A percentile compares a stretch with the other conserved stretches of the same genome.
Evolutionary conservation across 495 filamentous ascomycete genomes (phyloP).

Genomic region (Hypoxylon subgilvum): DNA sequence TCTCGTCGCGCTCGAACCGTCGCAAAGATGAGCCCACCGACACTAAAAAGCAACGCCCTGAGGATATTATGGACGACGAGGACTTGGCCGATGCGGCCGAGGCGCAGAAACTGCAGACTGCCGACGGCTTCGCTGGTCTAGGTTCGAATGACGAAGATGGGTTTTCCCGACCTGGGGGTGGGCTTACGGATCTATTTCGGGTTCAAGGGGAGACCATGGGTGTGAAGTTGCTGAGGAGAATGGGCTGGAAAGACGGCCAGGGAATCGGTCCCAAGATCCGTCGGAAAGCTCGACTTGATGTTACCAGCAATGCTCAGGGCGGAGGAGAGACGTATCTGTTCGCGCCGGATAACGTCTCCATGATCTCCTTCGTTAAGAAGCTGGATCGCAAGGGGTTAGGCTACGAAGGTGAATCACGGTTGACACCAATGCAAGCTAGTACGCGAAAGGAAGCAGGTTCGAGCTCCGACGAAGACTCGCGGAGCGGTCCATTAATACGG

Average conservation of each 20-base stretch:
- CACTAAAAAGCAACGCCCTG: constrained; percentile 62
- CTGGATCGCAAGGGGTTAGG: constrained; percentile 83
- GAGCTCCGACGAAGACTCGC: constrained; percentile 60
- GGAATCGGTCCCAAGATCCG: constrained; percentile 90
- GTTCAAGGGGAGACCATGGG: constrained; percentile 86
- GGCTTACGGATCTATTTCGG: constrained; percentile 77
- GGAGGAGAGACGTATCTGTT: constrained; percentile 73
- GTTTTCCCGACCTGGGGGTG: constrained; percentile 50
- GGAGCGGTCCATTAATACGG: constrained; percentile 41
- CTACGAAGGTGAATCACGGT: constrained; percentile 68
- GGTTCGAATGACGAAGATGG: constrained; percentile 69
- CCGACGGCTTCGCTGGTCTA: constrained; percentile 74
- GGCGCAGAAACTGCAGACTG: constrained; percentile 71
- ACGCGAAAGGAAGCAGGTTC: constrained; percentile 40
- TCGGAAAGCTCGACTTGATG: constrained; percentile 71
- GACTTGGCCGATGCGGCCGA: constrained; percentile 89
- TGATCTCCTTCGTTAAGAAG: constrained; percentile 79
- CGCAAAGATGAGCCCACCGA: constrained; percentile 69
- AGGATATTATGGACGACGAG: constrained; percentile 99
- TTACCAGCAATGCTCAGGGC: constrained; percentile 48
- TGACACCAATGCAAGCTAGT: constrained; percentile 43
- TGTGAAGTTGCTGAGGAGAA: constrained; percentile 81
- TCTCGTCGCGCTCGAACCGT: constrained; percentile 84
- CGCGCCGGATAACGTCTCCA: constrained; percentile 81
- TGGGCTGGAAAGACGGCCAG: constrained; percentile 96